Base-by-base conservation (phyloP, 2,329 filamentous ascomycete genomes). In the Botrytis tulipae region DNA sequence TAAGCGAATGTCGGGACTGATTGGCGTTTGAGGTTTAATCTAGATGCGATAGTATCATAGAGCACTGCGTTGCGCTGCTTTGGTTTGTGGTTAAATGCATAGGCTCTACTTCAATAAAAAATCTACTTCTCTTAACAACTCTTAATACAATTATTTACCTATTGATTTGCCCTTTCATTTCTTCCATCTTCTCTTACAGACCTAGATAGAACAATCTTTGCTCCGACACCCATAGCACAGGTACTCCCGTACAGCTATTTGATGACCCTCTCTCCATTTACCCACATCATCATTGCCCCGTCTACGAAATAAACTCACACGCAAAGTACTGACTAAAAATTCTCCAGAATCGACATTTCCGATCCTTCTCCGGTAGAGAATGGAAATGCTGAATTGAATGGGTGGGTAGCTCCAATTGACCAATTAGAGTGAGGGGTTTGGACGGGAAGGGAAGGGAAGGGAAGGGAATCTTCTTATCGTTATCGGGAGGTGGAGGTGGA, bases 41-140 rank as follows among this genome's bases (percentile, higher is more conserved):
- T 68, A 68, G 65, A 68, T 68, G 46, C 65, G 65, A 68, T 68
- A 29, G 48, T 68, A 32, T 68, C 65, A 57, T 40, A 68, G 35
- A 68, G 65, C 65, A 57, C 25, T 57, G 65, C 65, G 25, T 29
- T 54, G 65, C 35, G 46, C 65, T 68, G 32, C 46, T 40, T 68
- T 42, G 35, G 25, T 29, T 57, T 57, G 48, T 54, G 25, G 35
- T 42, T 32, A 57, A 54, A 32, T 57, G 48, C 65, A 42, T 25
- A 37, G 35, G 65, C 65, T 57, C 35, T 37, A 32, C 48, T 68
- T 57, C n/a, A 57, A 57, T 57, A 7, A 68, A 67, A 67, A 42
- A 48, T 42, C 10, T 42, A 57, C 65, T 32, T 57, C 16, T 57
- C 20, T 16, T 16, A 32, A 42, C 35, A 22, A 57, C 22, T 57